Conservation (phyloP, 2,329 filamentous ascomycete species). For the Alternaria sp. region DNA sequence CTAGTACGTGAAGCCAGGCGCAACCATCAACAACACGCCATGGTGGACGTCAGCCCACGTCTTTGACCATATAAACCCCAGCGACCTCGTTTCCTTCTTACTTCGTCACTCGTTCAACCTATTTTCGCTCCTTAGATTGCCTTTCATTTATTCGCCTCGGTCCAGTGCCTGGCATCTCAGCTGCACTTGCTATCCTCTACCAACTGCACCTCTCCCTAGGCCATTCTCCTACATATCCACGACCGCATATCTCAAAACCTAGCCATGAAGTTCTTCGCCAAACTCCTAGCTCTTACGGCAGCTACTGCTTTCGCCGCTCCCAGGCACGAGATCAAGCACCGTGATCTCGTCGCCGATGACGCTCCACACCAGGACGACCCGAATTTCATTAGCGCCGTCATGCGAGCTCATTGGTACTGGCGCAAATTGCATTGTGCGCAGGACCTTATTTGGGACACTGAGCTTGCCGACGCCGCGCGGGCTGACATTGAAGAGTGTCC, state of each 20-base stretch:
- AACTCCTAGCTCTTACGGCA: constrained; percentile 26
- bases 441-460: constrained; percentile 41
- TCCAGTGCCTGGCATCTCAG: constrained; percentile 23
- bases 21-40: constrained; percentile 15
- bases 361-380: constrained; percentile 36
- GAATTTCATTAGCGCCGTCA: constrained; percentile 40
- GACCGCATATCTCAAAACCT: not conserved
- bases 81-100: not conserved
- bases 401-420: constrained; percentile 48
- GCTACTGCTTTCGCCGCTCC: constrained; percentile 33
- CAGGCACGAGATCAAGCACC: constrained; percentile 16
- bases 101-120: constrained; percentile 1
- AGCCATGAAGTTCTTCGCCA: constrained; percentile 37
- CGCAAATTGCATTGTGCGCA: constrained; percentile 45
- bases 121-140: constrained; percentile 6
- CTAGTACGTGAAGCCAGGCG: constrained; percentile 16
- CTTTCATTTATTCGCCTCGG: constrained; percentile 14
- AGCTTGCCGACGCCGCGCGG: constrained; percentile 34
- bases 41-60: constrained; percentile 7
- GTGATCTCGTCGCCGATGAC: constrained; percentile 23
- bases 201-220: constrained; percentile 2
- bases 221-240: not conserved
- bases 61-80: constrained; percentile 17
- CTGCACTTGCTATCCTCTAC: constrained; percentile 20
- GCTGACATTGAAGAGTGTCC: constrained; percentile 35